Evolutionary conservation across 2,329 filamentous ascomycete species (phyloP), one percentile per base, ranked within the genome.

Genomic region (Alternaria incomplexa): DNA sequence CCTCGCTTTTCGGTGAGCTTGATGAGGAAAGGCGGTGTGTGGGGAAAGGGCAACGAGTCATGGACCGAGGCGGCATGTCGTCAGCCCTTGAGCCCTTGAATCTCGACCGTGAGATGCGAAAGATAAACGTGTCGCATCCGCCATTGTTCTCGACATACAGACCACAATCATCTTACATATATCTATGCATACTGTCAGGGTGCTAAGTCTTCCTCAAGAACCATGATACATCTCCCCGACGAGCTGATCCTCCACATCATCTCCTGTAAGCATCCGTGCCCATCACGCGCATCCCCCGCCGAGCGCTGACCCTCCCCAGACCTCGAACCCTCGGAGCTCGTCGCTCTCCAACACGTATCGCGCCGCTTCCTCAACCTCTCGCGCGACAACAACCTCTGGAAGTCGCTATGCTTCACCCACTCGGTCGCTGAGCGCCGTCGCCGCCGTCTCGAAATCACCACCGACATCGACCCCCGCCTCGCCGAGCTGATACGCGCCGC

Each of bases 361-460:
- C 88, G 84, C 66, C 85, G 84, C 47, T 87, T 95, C 62, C 85
- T 90, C 26, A 79, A 83, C 28, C 83, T 96, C 45, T 90, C 88
- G 43, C 89, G 93, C 60, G 93, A 97, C 75, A 87, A 91, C 71
- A 86, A 84, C 43, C 83, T 95, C 36, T 97, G 94, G 94, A 90
- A 91, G 65, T 81, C 85, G 4, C 85, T 90, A 74, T 94, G 91
- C 77, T 93, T 96, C 77, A 85, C 89, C 36, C 83, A 89, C 61
- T 95, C 92, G 15, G 77, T 84, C 32, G 90, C 90, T 76, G 87
- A 90, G 72, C 81, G 84, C n/a, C 85, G 92, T 23, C 85, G 86
- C 15, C 83, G 85, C 55, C 75, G 78, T 4, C 72, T 82, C 9
- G 70, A 71, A 22, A 48, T 69, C 9, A 54, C 73, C 1, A 56